phyloP scores from a whole-genome alignment of 73 alveolate genomes.

The Blepharisma stoltei region DNA sequence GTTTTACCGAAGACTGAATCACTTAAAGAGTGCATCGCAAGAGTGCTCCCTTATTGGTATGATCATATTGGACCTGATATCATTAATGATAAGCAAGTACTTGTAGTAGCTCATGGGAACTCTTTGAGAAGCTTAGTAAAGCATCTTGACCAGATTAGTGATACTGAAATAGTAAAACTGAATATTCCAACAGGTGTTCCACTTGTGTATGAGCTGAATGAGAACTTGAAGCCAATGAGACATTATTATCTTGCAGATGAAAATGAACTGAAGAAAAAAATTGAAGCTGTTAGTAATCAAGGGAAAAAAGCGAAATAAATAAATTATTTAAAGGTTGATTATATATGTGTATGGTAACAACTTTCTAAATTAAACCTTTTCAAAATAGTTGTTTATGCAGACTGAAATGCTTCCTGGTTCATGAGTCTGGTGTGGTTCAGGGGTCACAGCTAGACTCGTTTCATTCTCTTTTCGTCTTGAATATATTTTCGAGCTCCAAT shows the following conservation, averaged over 20 bases:
- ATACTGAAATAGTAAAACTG: slow-evolving; percentile 61
- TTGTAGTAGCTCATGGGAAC: slow-evolving; percentile 98
- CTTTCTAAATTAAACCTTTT: no score
- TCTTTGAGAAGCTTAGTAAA: slow-evolving; percentile 95
- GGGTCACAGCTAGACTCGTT: no score
- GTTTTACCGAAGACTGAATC: slow-evolving; percentile 95
- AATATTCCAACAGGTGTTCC: slow-evolving; percentile 91
- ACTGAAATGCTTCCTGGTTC: no score
- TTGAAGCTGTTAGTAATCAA: slow-evolving; percentile 76
- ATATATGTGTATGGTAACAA: no score
- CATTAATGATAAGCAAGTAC: slow-evolving; percentile 84
- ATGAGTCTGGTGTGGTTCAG: no score
- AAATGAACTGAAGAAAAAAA: slow-evolving; percentile 74
- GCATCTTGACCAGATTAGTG: slow-evolving; percentile 83
- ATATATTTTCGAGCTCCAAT: no score
- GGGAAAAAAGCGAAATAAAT: slow-evolving; percentile 29
- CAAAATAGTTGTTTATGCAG: no score
- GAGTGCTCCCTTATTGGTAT: slow-evolving; percentile 94
- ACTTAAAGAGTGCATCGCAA: slow-evolving; percentile 79
- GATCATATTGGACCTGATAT: slow-evolving; percentile 78
- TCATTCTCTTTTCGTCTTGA: no score
- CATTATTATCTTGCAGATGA: slow-evolving; percentile 45
- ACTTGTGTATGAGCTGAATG: slow-evolving; percentile 92
- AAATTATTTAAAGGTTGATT: no score
- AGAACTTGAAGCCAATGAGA: slow-evolving; percentile 74